phyloP scores from a whole-genome alignment of 345 rosid genomes.

The Acer yangbiense region DNA sequence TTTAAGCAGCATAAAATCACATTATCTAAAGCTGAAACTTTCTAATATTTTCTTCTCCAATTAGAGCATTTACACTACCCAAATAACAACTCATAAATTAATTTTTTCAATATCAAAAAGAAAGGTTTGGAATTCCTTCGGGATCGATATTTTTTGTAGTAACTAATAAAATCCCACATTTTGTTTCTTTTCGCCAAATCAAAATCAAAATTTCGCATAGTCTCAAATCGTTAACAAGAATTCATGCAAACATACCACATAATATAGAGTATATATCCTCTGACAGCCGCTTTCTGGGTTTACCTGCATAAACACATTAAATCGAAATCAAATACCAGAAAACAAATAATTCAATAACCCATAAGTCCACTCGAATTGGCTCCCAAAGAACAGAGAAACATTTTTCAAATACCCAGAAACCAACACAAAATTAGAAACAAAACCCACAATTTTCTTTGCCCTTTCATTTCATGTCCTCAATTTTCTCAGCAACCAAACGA shows the following conservation, averaged over 20 bases:
- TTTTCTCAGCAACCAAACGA: neutral
- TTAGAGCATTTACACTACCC: neutral
- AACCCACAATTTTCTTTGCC: constrained; percentile 3
- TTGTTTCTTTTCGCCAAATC: neutral
- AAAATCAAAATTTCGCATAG: neutral
- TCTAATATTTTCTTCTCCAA: neutral
- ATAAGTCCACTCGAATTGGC: neutral
- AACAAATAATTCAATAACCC: neutral
- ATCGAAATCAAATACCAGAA: constrained; percentile 1
- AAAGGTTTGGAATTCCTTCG: neutral
- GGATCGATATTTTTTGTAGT: neutral
- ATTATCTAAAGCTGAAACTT: neutral
- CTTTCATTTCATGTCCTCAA: neutral
- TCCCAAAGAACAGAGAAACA: neutral
- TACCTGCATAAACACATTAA: constrained; percentile 27
- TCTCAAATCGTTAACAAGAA: neutral
- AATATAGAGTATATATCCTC: constrained; percentile 30
- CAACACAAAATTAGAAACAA: neutral
- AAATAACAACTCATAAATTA: neutral
- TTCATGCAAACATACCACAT: constrained; percentile 24
- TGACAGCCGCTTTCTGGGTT: neutral
- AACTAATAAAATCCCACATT: neutral
- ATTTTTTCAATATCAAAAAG: neutral
- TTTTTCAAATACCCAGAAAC: neutral
- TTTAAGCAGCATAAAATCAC: neutral